phyloP scores from a whole-genome alignment of 768 basidiomycete species.

The Terana coerulea region DNA sequence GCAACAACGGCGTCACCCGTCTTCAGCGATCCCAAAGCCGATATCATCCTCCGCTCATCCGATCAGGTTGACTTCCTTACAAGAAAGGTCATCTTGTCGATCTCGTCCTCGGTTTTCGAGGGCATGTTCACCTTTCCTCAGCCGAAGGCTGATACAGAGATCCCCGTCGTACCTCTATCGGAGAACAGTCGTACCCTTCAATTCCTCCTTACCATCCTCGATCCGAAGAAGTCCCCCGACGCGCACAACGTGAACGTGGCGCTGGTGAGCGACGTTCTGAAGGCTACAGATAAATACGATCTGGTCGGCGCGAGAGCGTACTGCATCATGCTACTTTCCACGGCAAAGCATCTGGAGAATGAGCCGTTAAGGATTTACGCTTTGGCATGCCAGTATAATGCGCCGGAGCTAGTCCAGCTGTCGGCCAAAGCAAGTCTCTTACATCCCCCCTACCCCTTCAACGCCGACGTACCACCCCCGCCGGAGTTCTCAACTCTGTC shows the following conservation, averaged over 20 bases:
- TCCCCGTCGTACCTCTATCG: slow-evolving; percentile 6
- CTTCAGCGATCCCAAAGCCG: slow-evolving; percentile 10
- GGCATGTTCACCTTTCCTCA: slow-evolving; percentile 13
- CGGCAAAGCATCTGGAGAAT: not conserved
- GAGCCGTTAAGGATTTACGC: slow-evolving; percentile 10
- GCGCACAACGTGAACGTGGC: not conserved
- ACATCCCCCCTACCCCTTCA: no score
- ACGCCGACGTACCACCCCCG: no score
- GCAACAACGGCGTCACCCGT: no score
- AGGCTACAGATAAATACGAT: slow-evolving; percentile 11
- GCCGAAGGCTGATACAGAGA: not conserved
- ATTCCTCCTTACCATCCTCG: slow-evolving; percentile 4
- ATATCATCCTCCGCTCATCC: slow-evolving; percentile 9
- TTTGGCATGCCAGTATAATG: not conserved
- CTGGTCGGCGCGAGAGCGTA: not conserved
- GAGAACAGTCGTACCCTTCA: slow-evolving; percentile 6
- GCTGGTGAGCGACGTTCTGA: not conserved
- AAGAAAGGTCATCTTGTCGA: slow-evolving; percentile 6
- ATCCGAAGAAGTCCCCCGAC: slow-evolving; percentile 3
- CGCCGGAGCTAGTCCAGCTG: not conserved
- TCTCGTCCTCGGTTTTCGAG: slow-evolving; percentile 10
- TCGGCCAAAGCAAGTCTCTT: no score
- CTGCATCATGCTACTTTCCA: not conserved
- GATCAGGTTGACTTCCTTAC: slow-evolving; percentile 9
- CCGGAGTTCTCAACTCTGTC: no score